phyloP scores from a whole-genome alignment of 75 land plant genomes.

The Pinus taeda region DNA sequence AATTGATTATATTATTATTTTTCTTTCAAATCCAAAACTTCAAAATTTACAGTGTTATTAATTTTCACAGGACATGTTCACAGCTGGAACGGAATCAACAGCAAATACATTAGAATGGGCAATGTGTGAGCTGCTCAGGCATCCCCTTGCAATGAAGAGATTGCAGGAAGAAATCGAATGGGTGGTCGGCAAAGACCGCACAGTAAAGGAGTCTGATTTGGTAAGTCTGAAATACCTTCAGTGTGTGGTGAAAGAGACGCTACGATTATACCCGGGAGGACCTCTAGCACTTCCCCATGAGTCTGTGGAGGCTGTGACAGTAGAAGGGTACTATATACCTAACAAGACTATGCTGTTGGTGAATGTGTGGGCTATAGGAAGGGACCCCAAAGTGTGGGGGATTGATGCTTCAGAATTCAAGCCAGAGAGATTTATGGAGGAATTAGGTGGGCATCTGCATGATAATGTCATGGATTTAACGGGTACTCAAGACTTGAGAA shows the following conservation, averaged over 20 bases:
- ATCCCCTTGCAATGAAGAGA: background rate
- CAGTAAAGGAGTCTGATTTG: background rate
- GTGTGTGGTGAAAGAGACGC: background rate
- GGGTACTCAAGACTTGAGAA: background rate
- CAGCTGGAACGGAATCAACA: background rate
- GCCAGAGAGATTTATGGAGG: constrained; percentile 2
- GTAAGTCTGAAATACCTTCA: background rate
- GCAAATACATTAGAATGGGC: background rate
- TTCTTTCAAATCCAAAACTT: too few relatives aligned
- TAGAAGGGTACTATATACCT: background rate
- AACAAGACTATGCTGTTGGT: background rate
- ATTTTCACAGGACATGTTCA: too few relatives aligned
- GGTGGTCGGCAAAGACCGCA: background rate
- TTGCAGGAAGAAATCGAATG: background rate
- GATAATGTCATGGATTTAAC: background rate
- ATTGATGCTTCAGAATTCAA: background rate
- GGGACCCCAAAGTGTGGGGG: constrained; percentile 1
- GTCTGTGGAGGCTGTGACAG: background rate
- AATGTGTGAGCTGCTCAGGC: background rate
- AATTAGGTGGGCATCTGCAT: background rate
- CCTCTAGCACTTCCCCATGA: background rate
- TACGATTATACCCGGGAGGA: background rate
- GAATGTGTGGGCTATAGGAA: constrained; percentile 1
- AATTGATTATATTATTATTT: too few relatives aligned
- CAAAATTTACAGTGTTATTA: too few relatives aligned